Evolutionary conservation across 345 rosid genomes (phyloP).

Genomic region (Cardiospermum halicacabum): DNA sequence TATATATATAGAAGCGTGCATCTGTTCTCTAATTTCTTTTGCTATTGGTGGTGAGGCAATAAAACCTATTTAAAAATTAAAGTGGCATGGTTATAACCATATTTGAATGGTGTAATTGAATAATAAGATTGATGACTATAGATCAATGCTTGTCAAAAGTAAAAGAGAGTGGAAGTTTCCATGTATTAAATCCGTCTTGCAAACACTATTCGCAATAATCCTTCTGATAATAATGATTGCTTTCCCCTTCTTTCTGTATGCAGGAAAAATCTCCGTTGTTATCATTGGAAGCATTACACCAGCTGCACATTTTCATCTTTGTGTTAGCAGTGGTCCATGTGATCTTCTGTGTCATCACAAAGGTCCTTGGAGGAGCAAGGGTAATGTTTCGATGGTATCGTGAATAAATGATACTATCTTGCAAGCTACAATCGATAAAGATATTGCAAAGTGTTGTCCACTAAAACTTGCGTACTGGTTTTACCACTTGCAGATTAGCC

Average conservation of each 20-base stretch:
- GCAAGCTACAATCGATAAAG: too few relatives aligned
- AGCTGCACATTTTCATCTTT: conserved; percentile 83
- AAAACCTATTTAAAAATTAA: not conserved
- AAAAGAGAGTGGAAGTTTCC: not conserved
- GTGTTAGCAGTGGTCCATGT: conserved; percentile 81
- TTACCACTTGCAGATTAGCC: conserved; percentile 44
- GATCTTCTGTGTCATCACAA: conserved; percentile 66
- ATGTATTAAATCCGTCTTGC: not conserved
- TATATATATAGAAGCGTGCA: not conserved
- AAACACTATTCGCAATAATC: not conserved
- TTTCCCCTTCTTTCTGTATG: conserved; percentile 3
- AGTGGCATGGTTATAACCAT: too few relatives aligned
- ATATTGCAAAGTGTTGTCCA: not conserved
- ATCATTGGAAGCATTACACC: conserved; percentile 75
- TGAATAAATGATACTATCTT: not conserved
- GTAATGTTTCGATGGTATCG: conserved; percentile 27
- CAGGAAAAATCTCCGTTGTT: conserved; percentile 68
- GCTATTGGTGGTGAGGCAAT: not conserved
- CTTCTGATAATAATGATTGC: conserved; percentile 7
- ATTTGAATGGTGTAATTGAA: too few relatives aligned
- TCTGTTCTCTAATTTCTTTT: not conserved
- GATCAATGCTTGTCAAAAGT: not conserved
- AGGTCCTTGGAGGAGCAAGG: conserved; percentile 76
- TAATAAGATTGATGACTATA: too few relatives aligned
- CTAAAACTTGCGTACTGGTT: not conserved